phyloP scores from a whole-genome alignment of 2,329 filamentous ascomycete genomes.

The Pseudogymnoascus pannorum region DNA sequence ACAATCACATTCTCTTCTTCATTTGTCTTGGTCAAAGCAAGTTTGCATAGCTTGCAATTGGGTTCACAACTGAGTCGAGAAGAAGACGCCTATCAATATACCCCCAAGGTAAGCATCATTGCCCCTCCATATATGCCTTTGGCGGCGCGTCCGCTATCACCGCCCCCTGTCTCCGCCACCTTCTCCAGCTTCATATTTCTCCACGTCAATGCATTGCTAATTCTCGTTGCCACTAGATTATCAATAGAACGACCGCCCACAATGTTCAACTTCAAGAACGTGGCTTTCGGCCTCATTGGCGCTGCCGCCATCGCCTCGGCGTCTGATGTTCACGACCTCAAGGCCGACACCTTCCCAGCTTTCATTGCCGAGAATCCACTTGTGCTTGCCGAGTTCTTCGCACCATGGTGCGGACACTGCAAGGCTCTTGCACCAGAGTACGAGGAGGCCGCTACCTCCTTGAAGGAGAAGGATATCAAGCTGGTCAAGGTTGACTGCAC shows the following conservation, averaged over 20 bases:
- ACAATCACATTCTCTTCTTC: conserved; percentile 2
- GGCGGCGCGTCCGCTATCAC: background rate
- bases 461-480: conserved; percentile 83
- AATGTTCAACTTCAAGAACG: conserved; percentile 27
- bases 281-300: conserved; percentile 25
- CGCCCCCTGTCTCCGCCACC: background rate
- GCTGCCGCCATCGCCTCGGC: conserved; percentile 50
- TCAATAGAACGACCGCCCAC: conserved; percentile 10
- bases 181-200: background rate
- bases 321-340: conserved; percentile 80
- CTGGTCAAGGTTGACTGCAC: conserved; percentile 92
- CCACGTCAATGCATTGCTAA: background rate
- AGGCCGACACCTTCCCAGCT: conserved; percentile 75
- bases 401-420: conserved; percentile 95
- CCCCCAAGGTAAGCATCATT: background rate
- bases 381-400: conserved; percentile 94
- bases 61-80: conserved; percentile 3
- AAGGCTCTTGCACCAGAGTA: conserved; percentile 94
- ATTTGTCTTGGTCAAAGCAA: conserved; percentile 7
- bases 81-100: conserved; percentile 2
- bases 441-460: conserved; percentile 73
- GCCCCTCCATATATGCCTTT: background rate
- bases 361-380: conserved; percentile 83
- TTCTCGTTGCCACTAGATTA: background rate
- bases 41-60: conserved; percentile 8